Conservation (phyloP, 2,329 filamentous ascomycete genomes). For the Neofusicoccum laricinum region DNA sequence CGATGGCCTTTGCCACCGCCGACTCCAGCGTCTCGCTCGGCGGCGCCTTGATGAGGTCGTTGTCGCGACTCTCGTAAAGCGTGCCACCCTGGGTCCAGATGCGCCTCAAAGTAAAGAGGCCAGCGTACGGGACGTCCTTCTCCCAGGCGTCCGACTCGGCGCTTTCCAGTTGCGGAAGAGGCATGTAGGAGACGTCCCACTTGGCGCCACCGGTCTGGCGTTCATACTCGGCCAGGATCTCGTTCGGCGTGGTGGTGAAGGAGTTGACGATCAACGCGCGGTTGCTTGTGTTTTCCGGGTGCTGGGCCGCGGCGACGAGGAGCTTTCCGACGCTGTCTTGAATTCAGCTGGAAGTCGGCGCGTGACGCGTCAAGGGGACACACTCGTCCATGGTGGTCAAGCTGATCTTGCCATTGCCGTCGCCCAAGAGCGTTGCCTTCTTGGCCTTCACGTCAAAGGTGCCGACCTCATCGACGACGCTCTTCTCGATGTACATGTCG, state of each 20-base stretch:
- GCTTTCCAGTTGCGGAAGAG: slow-evolving; percentile 53
- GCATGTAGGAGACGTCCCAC: slow-evolving; percentile 55
- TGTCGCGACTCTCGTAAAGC: slow-evolving; percentile 58
- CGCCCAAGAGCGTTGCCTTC: slow-evolving; percentile 60
- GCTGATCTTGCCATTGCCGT: slow-evolving; percentile 55
- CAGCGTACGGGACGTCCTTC: slow-evolving; percentile 51
- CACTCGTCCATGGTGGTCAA: slow-evolving; percentile 72
- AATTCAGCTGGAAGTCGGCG: neutral
- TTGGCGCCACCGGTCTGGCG: slow-evolving; percentile 54
- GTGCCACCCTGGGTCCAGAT: slow-evolving; percentile 75
- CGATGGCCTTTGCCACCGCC: neutral
- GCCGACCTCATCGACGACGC: slow-evolving; percentile 46
- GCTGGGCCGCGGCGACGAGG: slow-evolving; percentile 59
- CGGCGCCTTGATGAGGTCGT: slow-evolving; percentile 34
- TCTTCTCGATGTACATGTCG: slow-evolving; percentile 57
- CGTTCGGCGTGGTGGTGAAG: slow-evolving; percentile 62
- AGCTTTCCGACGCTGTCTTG: slow-evolving; percentile 60
- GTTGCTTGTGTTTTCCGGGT: slow-evolving; percentile 53
- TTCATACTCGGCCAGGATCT: slow-evolving; percentile 66
- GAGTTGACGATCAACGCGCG: slow-evolving; percentile 67
- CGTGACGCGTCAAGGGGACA: slow-evolving; percentile 27
- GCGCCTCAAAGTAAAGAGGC: slow-evolving; percentile 59
- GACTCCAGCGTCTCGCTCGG: neutral
- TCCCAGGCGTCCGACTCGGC: slow-evolving; percentile 61
- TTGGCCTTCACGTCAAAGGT: slow-evolving; percentile 58